Percentiles rank a stretch among this genome's conserved stretches.
phyloP scores from a whole-genome alignment of 225 moss, liverwort and hornwort genomes.

The Bryoerythrophyllum caledonicum region DNA sequence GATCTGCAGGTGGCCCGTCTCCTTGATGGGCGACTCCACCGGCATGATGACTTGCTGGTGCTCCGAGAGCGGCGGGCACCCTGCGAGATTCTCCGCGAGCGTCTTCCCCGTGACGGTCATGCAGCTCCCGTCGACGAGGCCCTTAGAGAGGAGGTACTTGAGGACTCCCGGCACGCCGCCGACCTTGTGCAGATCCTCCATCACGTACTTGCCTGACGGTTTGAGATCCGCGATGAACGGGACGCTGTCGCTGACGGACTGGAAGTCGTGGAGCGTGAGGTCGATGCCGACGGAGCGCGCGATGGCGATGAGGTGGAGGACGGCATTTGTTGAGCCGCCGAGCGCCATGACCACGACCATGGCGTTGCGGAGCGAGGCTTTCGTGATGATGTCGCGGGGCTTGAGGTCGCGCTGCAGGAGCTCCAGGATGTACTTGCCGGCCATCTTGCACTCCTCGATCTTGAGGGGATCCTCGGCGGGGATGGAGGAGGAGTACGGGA shows the following conservation, averaged over 20 bases:
- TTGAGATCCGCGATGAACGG: conserved; percentile 83
- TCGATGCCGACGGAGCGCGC: conserved; percentile 84
- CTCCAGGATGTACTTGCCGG: conserved; percentile 86
- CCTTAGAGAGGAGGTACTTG: conserved; percentile 70
- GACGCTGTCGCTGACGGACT: conserved; percentile 71
- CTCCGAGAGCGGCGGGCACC: conserved; percentile 63
- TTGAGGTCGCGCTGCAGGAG: conserved; percentile 84
- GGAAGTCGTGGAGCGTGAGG: conserved; percentile 77
- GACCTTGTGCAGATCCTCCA: conserved; percentile 96
- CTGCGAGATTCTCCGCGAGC: conserved; percentile 72
- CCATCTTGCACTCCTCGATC: conserved; percentile 80
- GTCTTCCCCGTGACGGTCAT: conserved; percentile 91
- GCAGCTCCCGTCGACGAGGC: conserved; percentile 75
- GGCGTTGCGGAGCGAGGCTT: conserved; percentile 69
- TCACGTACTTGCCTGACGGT: conserved; percentile 91
- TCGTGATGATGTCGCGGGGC: conserved; percentile 86
- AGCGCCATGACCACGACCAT: conserved; percentile 83
- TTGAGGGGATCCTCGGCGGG: conserved; percentile 89
- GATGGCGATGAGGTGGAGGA: conserved; percentile 89
- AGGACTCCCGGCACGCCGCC: conserved; percentile 89
- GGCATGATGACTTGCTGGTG: conserved; percentile 68
- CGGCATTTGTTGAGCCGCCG: conserved; percentile 95
- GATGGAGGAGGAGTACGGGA: conserved; percentile 96
- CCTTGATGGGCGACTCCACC: conserved; percentile 71
- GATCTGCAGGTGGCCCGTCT: conserved; percentile 87